Evolutionary conservation across 2,329 filamentous ascomycete species (phyloP), one percentile per base, ranked within the genome.

Genomic region (Penicillium vulpinum): DNA sequence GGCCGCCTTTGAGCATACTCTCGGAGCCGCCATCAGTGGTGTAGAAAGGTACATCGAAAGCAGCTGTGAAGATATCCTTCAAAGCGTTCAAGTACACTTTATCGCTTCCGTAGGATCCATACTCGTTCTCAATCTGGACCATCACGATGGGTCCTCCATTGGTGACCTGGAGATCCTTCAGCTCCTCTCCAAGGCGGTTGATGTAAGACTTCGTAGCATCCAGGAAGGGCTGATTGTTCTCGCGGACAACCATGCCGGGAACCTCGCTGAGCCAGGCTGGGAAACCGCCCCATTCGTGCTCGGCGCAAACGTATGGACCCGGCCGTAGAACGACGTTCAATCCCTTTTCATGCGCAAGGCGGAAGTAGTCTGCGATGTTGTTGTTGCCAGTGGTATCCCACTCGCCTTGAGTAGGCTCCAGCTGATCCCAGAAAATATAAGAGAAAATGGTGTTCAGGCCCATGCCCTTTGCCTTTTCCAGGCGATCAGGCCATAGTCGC

Each of bases 51-150:
- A 78, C 67, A 7, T 80, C 75, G 51, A 80, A 82, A 43, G 72
- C 74, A 0, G 57, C 62, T 7, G 60, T 67, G n/a, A 82, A 67
- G 7, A 80, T 76, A 51, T 80, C 75, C 8, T 75, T 67, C 24
- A 81, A 43, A 0, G 72, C 72, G 5, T 64, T 60, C 6, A 75
- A 78, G 59, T 83, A 83, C 2, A 65, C 62, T 51, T 81, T 77
- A 54, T 82, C 72, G 5, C 68, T 68, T 16, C 77, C 80, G 44
- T 77, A 82, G 22, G 74, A 79, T 0, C 81, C 80, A 54, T 83
- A 83, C 59, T 82, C 79, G 51, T 82, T 81, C 62, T 82, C 80
- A 9, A 81, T 71, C 63, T 82, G 80, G 0, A 79, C 72, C 79
- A 81, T 81, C 21, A 82, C 61, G n/a, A 82, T 70, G 3, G 78